A percentile compares a stretch with the other conserved stretches of the same genome.
These are phyloP conservation scores for Sugiyamaella xylanicola DNA, from an alignment of 1,139 yeast species.

Conservation along the genomic window DNA sequence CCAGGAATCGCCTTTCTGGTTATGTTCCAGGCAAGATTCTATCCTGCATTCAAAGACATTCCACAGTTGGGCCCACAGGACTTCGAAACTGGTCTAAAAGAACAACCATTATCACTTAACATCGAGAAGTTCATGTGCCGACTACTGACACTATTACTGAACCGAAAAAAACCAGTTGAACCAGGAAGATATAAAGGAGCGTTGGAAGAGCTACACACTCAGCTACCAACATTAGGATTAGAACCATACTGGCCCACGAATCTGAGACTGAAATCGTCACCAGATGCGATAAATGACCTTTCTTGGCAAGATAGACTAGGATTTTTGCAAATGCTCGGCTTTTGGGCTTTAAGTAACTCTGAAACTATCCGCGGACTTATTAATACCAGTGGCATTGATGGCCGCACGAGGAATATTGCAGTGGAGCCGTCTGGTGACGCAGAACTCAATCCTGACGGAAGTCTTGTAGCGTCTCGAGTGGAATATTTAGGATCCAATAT, in stretches of 20 bases:
- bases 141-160: constrained; percentile 42
- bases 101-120: constrained; percentile 33
- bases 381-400: constrained; percentile 24
- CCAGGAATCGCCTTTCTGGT: constrained; percentile 42
- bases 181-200: constrained; percentile 43
- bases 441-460: constrained; percentile 19
- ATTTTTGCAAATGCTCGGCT: constrained; percentile 37
- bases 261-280: constrained; percentile 36
- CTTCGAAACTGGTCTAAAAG: constrained; percentile 42
- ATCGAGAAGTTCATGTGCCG: constrained; percentile 43
- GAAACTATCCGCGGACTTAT: constrained; percentile 34
- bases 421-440: constrained; percentile 24
- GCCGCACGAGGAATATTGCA: constrained; percentile 17
- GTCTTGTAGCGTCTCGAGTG: constrained; percentile 20
- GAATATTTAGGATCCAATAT: constrained; percentile 37
- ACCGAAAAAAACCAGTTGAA: constrained; percentile 47
- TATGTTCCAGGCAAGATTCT: constrained; percentile 41
- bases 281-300: constrained; percentile 36
- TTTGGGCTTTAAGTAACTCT: constrained; percentile 39
- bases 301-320: constrained; percentile 40
- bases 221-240: constrained; percentile 34
- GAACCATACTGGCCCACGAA: constrained; percentile 34
- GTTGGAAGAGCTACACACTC: constrained; percentile 40
- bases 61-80: constrained; percentile 46
- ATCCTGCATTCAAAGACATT: constrained; percentile 40